Conservation (phyloP, 345 rosid species). For the Eucalyptus leucophloia region DNA sequence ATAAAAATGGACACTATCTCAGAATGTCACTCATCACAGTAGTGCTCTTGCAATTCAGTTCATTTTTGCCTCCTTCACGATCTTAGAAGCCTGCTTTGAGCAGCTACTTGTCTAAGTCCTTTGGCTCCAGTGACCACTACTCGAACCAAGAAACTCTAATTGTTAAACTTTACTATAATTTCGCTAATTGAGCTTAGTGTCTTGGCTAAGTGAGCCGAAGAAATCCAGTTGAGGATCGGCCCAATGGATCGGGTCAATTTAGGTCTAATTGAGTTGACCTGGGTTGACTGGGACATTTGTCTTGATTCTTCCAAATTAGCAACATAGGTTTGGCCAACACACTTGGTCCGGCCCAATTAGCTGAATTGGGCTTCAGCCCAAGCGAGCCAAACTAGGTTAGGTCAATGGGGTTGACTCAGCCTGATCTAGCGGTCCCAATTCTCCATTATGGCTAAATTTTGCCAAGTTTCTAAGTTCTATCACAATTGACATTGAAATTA, state of each 20-base stretch:
- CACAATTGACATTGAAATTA: neutral
- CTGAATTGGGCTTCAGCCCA: neutral
- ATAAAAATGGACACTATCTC: too few species aligned
- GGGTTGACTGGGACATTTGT: accelerated
- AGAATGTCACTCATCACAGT: accelerated
- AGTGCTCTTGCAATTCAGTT: neutral
- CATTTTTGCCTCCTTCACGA: neutral
- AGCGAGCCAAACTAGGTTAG: neutral
- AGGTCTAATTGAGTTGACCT: too few species aligned
- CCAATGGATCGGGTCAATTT: neutral
- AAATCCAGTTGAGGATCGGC: neutral
- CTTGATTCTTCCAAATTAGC: neutral
- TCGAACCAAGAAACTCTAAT: neutral
- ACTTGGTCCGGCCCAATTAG: neutral
- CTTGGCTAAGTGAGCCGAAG: neutral
- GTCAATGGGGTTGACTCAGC: neutral
- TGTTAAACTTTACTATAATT: too few species aligned
- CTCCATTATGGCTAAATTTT: neutral
- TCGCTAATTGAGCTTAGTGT: neutral
- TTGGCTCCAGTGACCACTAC: neutral
- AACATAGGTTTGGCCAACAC: neutral
- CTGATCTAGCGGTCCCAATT: too few species aligned
- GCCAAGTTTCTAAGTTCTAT: neutral
- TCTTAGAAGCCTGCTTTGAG: neutral
- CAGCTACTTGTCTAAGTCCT: neutral